These are phyloP conservation scores for Biscogniauxia mediterranea DNA, from an alignment of 2,329 filamentous ascomycete genomes.

Conservation along the genomic window DNA sequence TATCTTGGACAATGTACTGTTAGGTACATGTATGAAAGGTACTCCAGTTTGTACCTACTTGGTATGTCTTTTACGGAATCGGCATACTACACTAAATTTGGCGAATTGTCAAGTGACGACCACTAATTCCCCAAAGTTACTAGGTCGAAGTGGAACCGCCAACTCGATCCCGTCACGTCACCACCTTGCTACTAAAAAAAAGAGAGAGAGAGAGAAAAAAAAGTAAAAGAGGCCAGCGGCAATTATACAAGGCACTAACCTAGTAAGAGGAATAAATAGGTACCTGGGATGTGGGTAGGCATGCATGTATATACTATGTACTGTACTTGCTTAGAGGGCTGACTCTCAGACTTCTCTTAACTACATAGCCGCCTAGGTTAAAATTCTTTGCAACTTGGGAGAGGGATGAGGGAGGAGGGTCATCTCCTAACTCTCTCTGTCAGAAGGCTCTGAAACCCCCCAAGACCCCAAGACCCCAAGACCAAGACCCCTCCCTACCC, in stretches of 20 bases:
- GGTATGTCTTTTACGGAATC: too few relatives aligned
- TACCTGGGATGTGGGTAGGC: too few relatives aligned
- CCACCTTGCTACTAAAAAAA: not conserved
- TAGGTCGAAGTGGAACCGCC: not conserved
- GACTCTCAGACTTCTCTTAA: not conserved
- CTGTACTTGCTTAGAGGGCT: not conserved
- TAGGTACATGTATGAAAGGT: too few relatives aligned
- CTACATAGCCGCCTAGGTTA: not conserved
- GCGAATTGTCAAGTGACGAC: not conserved
- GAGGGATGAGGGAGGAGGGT: too few relatives aligned
- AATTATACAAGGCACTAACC: not conserved
- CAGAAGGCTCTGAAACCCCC: constrained; percentile 1
- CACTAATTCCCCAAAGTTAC: not conserved
- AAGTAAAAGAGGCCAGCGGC: not conserved
- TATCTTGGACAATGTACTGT: too few relatives aligned
- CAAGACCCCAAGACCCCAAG: not conserved
- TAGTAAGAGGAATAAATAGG: too few relatives aligned
- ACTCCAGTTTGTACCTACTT: too few relatives aligned
- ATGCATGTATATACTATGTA: too few relatives aligned
- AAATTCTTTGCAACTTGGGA: not conserved
- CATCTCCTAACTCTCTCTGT: not conserved
- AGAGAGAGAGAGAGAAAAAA: too few relatives aligned
- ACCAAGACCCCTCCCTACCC: too few relatives aligned
- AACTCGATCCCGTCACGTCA: not conserved
- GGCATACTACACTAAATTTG: not conserved